Evolutionary conservation across 2,329 filamentous ascomycete species (phyloP), one percentile per base, ranked within the genome.

Genomic region (Paecilomyces sp.): DNA sequence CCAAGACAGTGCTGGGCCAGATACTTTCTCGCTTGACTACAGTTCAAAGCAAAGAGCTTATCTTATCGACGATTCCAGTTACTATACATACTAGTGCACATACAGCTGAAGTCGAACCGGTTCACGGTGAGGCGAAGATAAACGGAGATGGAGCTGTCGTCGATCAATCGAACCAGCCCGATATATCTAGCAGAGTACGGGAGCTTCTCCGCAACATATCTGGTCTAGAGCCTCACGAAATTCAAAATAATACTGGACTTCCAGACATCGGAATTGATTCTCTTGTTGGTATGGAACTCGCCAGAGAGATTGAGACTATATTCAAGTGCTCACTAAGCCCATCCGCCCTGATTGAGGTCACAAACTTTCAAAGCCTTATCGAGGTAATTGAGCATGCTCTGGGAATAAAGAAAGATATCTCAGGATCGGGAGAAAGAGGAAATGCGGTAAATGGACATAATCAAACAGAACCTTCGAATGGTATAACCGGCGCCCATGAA

Each of bases 261-360:
- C 66, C 62, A 7, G 72, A 75, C 31, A 59, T 77, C 11, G 75
- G 75, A 1, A 66, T 77, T 12, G 80, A 83, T 65, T 83, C 80
- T 0, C 69, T 83, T 0, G 77, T 80, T 74, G 77, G 72, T 0
- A 81, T 81, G 76, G 80, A 83, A 63, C 62, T 82, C 55, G 72
- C 68, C 0, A 70, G 70, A 1, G 80, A 82, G 57, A 34, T 62
- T 11, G 58, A 62, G 34, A 56, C 50, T 13, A 54, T 58, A 25
- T 79, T 82, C 60, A 69, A 72, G 3, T 69, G 68, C 56, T 70
- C 67, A 0, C 57, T 77, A 3, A 55, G 65, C 3, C 61, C 61
- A 7, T 65, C 64, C 1, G 64, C 73, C 28, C 56, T 72, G 2
- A 66, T 75, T 58, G 66, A 71, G 8, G 64, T 72, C 11, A 68